Percentiles rank a stretch among this genome's conserved stretches.
Conservation (phyloP, 495 filamentous ascomycete genomes). For the Pyrenopolyporus hunteri region DNA sequence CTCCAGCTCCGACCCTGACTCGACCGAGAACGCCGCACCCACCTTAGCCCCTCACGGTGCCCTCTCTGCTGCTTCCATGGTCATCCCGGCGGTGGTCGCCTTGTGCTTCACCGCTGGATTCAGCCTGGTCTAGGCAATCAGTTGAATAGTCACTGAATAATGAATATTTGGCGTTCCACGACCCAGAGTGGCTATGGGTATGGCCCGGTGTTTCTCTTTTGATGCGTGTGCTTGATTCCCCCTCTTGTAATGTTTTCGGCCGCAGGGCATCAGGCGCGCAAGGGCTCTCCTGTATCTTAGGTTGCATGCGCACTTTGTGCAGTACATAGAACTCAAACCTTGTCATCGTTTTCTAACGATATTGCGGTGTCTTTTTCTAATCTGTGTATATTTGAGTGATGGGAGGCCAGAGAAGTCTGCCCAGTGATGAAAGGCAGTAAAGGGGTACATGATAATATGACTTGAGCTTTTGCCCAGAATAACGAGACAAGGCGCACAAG, state of each 20-base stretch:
- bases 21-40: conserved; percentile 28
- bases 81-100: conserved; percentile 38
- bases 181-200: conserved; percentile 22
- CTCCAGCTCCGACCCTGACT: neutral
- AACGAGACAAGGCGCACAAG: no score
- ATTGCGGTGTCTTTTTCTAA: no score
- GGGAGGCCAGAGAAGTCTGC: no score
- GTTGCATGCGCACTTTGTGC: conserved; percentile 34
- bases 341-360: conserved; percentile 10
- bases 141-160: conserved; percentile 33
- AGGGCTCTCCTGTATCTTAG: conserved; percentile 37
- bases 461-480: no score
- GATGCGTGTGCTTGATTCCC: conserved; percentile 33
- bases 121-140: conserved; percentile 37
- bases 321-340: conserved; percentile 35
- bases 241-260: conserved; percentile 34
- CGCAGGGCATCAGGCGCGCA: conserved; percentile 4
- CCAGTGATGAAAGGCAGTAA: no score
- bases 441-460: no score
- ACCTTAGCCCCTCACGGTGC: conserved; percentile 31
- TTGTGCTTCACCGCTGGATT: conserved; percentile 37
- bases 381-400: no score
- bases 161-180: conserved; percentile 26
- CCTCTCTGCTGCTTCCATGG: conserved; percentile 32
- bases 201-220: conserved; percentile 28